Evolutionary conservation across 306 rosid species (phyloP), one percentile per base, ranked within the genome.

Genomic region (Vigna radiata): DNA sequence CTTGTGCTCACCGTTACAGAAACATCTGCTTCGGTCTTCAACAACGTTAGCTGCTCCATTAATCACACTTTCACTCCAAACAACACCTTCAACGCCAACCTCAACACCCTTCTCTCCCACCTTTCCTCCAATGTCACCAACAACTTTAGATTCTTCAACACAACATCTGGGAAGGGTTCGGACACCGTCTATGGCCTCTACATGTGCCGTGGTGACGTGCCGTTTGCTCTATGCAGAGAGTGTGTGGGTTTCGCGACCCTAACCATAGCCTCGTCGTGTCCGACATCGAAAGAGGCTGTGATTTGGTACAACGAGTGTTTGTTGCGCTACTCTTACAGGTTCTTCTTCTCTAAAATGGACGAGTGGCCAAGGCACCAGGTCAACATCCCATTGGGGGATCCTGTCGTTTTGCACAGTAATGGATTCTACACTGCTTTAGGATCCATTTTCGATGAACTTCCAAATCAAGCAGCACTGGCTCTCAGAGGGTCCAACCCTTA

Each of bases 271-370:
- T 52, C 77, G 0, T 70, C 75, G 6, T 88, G 89, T 41, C 67
- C 87, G 1, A 2, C 2, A 0, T 25, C 85, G 0, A 85, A 56
- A 64, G 77, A 74, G 23, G 89, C 87, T 55, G 66, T 85, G 4
- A 83, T 75, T 4, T 85, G 89, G 89, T 88, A 85, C 79, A 86
- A 81, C 75, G 83, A 80, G 64, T 88, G 91, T 36, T 67, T 68
- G 53, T 9, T 88, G 1, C 80, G 89, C 0, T 88, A 85, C 52
- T 85, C 87, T 0, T 3, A 83, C 12, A 49, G 66, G 6, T 52
- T 47, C 10, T 46, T 88, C 77, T 88, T 85, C 56, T 63, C 82
- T 3, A 55, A 39, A 25, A 58, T 61, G 77, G 86, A 82, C 31
- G 83, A 83, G 29, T 41, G 52, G 63, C 88, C 88, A 0, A 56